Conservation (phyloP, 305 asterid species). For the Fraxinus ornus region DNA sequence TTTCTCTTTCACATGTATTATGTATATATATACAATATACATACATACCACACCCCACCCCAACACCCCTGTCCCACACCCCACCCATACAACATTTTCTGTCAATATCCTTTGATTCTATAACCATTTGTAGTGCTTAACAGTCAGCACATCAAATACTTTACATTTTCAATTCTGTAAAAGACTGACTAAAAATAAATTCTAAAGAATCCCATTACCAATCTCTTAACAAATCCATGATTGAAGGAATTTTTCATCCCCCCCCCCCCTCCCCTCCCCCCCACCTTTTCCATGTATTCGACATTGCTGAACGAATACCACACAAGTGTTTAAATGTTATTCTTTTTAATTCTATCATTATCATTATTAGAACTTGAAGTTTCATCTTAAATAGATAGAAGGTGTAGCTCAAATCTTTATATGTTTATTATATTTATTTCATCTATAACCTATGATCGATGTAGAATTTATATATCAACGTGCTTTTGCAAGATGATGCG, state of each 20-base stretch:
- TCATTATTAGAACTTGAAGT: too few species aligned
- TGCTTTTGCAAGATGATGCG: neutral
- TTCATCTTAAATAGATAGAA: neutral
- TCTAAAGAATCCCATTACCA: constrained; percentile 23
- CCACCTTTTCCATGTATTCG: too few species aligned
- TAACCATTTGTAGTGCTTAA: constrained; percentile 34
- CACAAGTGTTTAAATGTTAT: too few species aligned
- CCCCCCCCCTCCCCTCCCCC: too few species aligned
- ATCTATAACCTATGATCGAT: too few species aligned
- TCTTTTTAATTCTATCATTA: too few species aligned
- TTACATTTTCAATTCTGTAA: constrained; percentile 32
- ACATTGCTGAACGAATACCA: too few species aligned
- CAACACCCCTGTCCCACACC: too few species aligned
- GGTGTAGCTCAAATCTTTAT: too few species aligned
- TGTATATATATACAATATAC: neutral
- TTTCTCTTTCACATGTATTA: constrained; percentile 8
- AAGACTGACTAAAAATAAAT: constrained; percentile 28
- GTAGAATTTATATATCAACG: neutral
- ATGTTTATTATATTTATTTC: neutral
- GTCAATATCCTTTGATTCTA: neutral
- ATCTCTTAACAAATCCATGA: constrained; percentile 48
- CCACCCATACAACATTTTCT: neutral
- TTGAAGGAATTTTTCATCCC: constrained; percentile 40
- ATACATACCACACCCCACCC: neutral
- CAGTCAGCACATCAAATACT: constrained; percentile 33